Base-by-base conservation (phyloP, 768 basidiomycete genomes). In the Boletus vermiculosoides region DNA sequence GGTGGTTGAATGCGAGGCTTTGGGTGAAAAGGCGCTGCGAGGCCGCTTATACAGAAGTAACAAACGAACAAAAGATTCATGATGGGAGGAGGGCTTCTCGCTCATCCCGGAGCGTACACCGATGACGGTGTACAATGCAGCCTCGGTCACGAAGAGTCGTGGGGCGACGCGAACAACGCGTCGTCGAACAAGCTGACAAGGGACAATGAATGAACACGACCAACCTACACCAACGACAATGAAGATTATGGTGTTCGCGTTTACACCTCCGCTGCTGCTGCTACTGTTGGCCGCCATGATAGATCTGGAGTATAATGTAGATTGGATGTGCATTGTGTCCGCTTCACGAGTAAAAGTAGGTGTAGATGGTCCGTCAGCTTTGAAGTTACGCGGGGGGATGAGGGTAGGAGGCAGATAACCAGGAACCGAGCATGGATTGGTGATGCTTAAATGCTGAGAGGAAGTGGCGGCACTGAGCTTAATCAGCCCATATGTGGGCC, bases 171-270 rank as follows among this genome's bases (percentile, higher is more conserved):
- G 44, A 58, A 34, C 23, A 31, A 46, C 37, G 45, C 52, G 50
- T 44, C 15, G 33, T 46, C 36, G 50, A 64, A 34, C 55, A 45
- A 45, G 33, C 20, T 4, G 30, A 25, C n/a, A 50, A 44, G 37
- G 30, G 28, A 46, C 30, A 18, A 55, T 20, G 49, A 52, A 57
- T 12, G 48, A 59, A 57, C 48, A 49, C 46, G 40, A 63, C 68
- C 54, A 48, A 70, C 68, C 64, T 68, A 64, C 54, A 44, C 62
- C 69, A 33, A 64, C 55, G 9, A 61, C 54, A 34, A 70, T 64
- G 39, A 68, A 61, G 55, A 71, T 54, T 34, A 57, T 50, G 28
- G 69, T 70, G 46, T 53, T 59, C 18, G 13, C 2, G 39, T 59
- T 54, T 7, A 68, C 10, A 0, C 61, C 48, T 22, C 33, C 52